A percentile compares a stretch with the other conserved stretches of the same genome.
Evolutionary conservation across 116 monocot genomes (phyloP).

Genomic region (Posidonia oceanica): DNA sequence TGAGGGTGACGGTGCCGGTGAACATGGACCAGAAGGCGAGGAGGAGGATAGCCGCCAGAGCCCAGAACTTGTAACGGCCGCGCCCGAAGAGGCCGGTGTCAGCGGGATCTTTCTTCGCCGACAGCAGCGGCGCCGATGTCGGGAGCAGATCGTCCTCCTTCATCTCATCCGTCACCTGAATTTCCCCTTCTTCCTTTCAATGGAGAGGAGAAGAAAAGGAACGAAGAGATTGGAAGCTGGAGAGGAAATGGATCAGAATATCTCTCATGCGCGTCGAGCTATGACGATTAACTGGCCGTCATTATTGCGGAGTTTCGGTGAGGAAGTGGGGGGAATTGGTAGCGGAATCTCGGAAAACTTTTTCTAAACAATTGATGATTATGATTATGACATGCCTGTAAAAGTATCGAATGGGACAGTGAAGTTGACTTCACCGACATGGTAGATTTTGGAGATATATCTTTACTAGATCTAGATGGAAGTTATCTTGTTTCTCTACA

Average conservation of each 20-base stretch:
- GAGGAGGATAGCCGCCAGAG: constrained; percentile 57
- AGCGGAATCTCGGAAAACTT: too few species aligned
- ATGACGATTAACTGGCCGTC: neutral
- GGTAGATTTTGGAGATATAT: too few species aligned
- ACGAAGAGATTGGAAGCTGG: neutral
- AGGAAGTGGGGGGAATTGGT: neutral
- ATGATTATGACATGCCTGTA: too few species aligned
- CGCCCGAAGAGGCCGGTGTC: constrained; percentile 26
- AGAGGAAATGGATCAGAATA: neutral
- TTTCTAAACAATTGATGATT: too few species aligned
- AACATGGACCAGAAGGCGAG: constrained; percentile 88
- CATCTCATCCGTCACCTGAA: constrained; percentile 15
- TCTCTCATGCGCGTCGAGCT: neutral
- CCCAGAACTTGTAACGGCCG: constrained; percentile 70
- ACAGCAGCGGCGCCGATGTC: constrained; percentile 11
- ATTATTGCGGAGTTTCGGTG: neutral
- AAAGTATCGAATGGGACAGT: too few species aligned
- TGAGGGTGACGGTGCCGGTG: constrained; percentile 67
- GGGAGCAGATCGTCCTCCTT: constrained; percentile 35
- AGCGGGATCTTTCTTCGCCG: constrained; percentile 3
- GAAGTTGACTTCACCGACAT: too few species aligned
- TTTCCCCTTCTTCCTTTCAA: too few species aligned
- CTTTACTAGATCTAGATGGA: too few species aligned
- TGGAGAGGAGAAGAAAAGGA: neutral
- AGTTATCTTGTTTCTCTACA: too few species aligned